phyloP scores from a whole-genome alignment of 345 rosid species.

The Pugionium cornutum region DNA sequence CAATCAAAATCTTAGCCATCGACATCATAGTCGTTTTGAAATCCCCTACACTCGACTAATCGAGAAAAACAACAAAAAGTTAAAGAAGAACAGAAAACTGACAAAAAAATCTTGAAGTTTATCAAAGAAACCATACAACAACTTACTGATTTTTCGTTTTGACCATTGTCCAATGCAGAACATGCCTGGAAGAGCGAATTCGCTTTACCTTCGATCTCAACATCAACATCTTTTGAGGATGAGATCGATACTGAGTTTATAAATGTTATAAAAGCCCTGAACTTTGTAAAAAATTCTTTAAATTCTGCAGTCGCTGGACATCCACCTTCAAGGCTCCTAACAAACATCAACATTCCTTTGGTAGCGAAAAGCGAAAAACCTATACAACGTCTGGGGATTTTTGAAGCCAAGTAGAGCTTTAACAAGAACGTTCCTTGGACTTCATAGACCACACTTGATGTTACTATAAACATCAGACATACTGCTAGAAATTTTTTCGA shows the following conservation, averaged over 20 bases:
- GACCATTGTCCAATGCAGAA: background rate
- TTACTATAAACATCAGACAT: constrained; percentile 30
- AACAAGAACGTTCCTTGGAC: constrained; percentile 34
- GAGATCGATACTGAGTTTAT: background rate
- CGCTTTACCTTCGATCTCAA: background rate
- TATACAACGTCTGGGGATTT: background rate
- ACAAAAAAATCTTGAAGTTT: no score
- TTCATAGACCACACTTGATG: constrained; percentile 35
- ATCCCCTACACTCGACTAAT: no score
- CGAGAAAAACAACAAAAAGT: no score
- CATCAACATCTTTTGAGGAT: background rate
- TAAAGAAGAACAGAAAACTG: background rate
- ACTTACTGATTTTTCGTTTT: constrained; percentile 1
- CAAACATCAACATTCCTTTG: constrained; percentile 17
- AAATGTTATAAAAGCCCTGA: constrained; percentile 1
- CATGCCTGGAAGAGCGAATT: background rate
- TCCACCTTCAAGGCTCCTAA: background rate
- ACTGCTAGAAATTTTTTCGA: constrained; percentile 23
- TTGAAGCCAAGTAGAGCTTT: constrained; percentile 4
- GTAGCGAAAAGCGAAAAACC: constrained; percentile 25
- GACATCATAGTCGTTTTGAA: constrained; percentile 11
- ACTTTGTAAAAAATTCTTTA: background rate
- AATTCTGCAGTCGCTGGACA: constrained; percentile 26
- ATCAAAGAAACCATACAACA: no score
- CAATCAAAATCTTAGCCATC: constrained; percentile 33